Evolutionary conservation across 331 rosid species (phyloP).

Genomic region (Quercus tomentella): DNA sequence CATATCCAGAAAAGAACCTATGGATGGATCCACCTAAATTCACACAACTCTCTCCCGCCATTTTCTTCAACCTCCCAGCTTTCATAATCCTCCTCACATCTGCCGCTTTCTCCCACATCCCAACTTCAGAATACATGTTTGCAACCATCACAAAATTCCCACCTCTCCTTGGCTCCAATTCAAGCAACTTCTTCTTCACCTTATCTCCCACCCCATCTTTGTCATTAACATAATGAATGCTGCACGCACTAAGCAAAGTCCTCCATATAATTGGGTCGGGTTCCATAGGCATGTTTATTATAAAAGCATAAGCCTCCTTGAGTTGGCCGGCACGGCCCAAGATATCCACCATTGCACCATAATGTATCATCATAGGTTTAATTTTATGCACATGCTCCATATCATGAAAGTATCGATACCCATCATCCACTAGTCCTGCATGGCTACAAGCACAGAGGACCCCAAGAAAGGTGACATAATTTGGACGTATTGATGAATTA

Average conservation of each 20-base stretch:
- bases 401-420: slow-evolving; percentile 50
- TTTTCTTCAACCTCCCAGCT: slow-evolving; percentile 65
- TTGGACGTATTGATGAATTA: slow-evolving; percentile 40
- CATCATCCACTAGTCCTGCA: slow-evolving; percentile 64
- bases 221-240: slow-evolving; percentile 39
- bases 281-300: slow-evolving; percentile 52
- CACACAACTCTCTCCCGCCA: slow-evolving; percentile 78
- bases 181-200: slow-evolving; percentile 62
- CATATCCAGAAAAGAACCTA: slow-evolving; percentile 67
- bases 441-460: slow-evolving; percentile 91
- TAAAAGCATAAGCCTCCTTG: slow-evolving; percentile 62
- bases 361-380: slow-evolving; percentile 68
- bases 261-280: slow-evolving; percentile 80
- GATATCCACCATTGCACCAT: slow-evolving; percentile 83
- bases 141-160: slow-evolving; percentile 80
- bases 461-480: slow-evolving; percentile 79
- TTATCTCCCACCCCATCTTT: slow-evolving; percentile 45
- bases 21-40: slow-evolving; percentile 62
- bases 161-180: slow-evolving; percentile 74
- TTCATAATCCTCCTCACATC: slow-evolving; percentile 62
- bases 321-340: slow-evolving; percentile 71
- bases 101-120: slow-evolving; percentile 88
- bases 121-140: slow-evolving; percentile 73
- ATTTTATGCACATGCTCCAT: slow-evolving; percentile 69
- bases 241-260: slow-evolving; percentile 77